Base-by-base conservation (phyloP, 257 asterid species). In the Solanum virginianum region DNA sequence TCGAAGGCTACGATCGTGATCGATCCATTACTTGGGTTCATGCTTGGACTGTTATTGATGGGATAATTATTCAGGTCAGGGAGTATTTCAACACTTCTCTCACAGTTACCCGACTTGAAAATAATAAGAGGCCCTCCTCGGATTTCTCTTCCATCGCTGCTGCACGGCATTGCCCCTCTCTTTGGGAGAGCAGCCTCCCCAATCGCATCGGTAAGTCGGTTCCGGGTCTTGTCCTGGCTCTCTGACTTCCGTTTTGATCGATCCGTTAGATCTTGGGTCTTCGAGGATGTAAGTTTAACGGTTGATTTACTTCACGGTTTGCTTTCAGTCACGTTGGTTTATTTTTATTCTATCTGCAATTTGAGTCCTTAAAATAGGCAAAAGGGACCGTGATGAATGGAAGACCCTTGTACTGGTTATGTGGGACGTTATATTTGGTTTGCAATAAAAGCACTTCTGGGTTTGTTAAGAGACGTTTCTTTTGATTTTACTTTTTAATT, bases 41-140 rank as follows among this genome's bases (percentile, higher is more conserved):
- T 91, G 99, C 99, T 85, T 97, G 99, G 99, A 94, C 98, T 80
- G 98, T 94, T 74, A 60, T 93, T 32, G 94, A 97, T 95, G 99
- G 98, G 96, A 88, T 94, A 91, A 94, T 97, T 79, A 95, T 98
- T 83, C 99, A 97, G 92, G 94, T 97, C 12, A 86, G 98, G 24
- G 99, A 97, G 92, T 95, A 97, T 86, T 91, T 97, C 93, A 97
- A 97, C 89, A 95, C 99, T 16, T 93, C 98, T 53, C 94, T 97
- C 45, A 95, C 97, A 26, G 99, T 97, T 7, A 95, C 99, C 20
- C 94, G 95, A 1, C 13, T 95, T 51, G 92, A 93, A 1, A 85
- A 74, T 55, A 85, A 18, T 72, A 72, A 65, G 26, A 24, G 2
- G 39, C 39, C 18, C 6, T 63, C 70, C 4, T 20, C 75, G 15